Percentiles rank a stretch among this genome's conserved stretches.
phyloP scores from a whole-genome alignment of 176 grass and related monocot species.

The Oryza longistaminata region DNA sequence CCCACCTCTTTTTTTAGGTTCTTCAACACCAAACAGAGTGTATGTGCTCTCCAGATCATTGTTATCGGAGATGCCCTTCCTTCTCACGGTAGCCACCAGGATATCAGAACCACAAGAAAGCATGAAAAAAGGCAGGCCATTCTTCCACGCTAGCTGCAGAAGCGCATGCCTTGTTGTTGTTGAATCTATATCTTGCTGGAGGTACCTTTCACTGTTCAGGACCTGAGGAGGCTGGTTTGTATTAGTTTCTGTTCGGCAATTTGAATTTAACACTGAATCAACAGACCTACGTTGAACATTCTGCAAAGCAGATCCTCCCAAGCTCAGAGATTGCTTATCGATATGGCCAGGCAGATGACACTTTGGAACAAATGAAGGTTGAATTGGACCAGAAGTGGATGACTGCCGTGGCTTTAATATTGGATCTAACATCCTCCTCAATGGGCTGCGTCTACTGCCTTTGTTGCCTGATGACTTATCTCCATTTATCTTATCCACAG shows the following conservation, averaged over 20 bases:
- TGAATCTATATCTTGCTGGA: constrained; percentile 48
- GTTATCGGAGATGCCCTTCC: constrained; percentile 38
- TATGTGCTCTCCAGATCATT: constrained; percentile 67
- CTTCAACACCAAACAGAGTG: constrained; percentile 70
- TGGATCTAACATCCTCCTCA: constrained; percentile 93
- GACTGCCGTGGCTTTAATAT: constrained; percentile 68
- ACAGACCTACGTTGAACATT: constrained; percentile 56
- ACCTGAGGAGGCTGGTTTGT: constrained; percentile 28
- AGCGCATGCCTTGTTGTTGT: constrained; percentile 66
- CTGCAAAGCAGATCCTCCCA: constrained; percentile 30
- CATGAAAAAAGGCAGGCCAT: constrained; percentile 86
- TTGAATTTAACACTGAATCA: constrained; percentile 45
- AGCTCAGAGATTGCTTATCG: constrained; percentile 41
- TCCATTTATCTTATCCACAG: constrained; percentile 48
- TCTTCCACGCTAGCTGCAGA: constrained; percentile 84
- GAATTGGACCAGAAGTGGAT: constrained; percentile 41
- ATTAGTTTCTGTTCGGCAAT: constrained; percentile 35
- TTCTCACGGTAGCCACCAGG: constrained; percentile 71
- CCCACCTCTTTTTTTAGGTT: constrained; percentile 63
- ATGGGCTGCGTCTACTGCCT: constrained; percentile 74
- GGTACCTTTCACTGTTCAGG: constrained; percentile 45
- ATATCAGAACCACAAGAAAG: constrained; percentile 80
- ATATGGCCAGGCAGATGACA: constrained; percentile 40
- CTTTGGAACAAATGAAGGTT: constrained; percentile 44
- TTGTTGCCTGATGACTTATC: constrained; percentile 62